Evolutionary conservation across 2,329 filamentous ascomycete genomes (phyloP).

Genomic region (Sclerotinia trifoliorum): DNA sequence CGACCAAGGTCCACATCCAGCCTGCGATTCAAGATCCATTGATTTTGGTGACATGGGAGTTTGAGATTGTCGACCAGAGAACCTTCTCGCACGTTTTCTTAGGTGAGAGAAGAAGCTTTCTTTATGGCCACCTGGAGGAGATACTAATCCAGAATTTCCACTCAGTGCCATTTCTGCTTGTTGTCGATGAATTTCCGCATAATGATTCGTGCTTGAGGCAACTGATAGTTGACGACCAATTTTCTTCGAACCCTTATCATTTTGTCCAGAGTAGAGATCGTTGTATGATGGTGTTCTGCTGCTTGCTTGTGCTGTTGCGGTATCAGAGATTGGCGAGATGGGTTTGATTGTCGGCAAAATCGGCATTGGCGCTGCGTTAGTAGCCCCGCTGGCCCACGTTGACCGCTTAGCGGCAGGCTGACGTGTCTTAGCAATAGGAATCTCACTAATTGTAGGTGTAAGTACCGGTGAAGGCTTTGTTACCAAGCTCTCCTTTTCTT

Average conservation of each 20-base stretch:
- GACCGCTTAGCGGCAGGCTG: slow-evolving; percentile 72
- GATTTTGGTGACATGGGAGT: slow-evolving; percentile 73
- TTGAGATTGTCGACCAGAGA: slow-evolving; percentile 82
- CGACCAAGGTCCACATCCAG: slow-evolving; percentile 85
- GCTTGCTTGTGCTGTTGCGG: slow-evolving; percentile 85
- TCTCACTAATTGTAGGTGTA: slow-evolving; percentile 43
- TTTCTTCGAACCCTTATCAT: slow-evolving; percentile 78
- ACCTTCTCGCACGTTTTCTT: slow-evolving; percentile 84
- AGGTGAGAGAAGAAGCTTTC: slow-evolving; percentile 99
- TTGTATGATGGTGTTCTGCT: slow-evolving; percentile 57
- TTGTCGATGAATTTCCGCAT: slow-evolving; percentile 83
- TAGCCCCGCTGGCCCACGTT: slow-evolving; percentile 85
- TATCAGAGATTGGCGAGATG: slow-evolving; percentile 93
- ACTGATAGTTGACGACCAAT: slow-evolving; percentile 92
- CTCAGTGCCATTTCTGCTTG: slow-evolving; percentile 90
- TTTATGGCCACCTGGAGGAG: slow-evolving; percentile 76
- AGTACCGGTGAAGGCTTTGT: slow-evolving; percentile 49
- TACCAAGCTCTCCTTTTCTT: slow-evolving; percentile 48
- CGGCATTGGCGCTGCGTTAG: slow-evolving; percentile 84
- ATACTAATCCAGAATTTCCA: slow-evolving; percentile 68
- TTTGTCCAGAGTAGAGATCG: slow-evolving; percentile 47
- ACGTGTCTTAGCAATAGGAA: slow-evolving; percentile 46
- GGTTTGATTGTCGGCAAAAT: slow-evolving; percentile 93
- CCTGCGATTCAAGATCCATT: slow-evolving; percentile 90
- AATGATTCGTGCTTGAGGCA: slow-evolving; percentile 89